These are phyloP conservation scores for Casuarina equisetifolia DNA, from an alignment of 306 rosid species.

Conservation along the genomic window DNA sequence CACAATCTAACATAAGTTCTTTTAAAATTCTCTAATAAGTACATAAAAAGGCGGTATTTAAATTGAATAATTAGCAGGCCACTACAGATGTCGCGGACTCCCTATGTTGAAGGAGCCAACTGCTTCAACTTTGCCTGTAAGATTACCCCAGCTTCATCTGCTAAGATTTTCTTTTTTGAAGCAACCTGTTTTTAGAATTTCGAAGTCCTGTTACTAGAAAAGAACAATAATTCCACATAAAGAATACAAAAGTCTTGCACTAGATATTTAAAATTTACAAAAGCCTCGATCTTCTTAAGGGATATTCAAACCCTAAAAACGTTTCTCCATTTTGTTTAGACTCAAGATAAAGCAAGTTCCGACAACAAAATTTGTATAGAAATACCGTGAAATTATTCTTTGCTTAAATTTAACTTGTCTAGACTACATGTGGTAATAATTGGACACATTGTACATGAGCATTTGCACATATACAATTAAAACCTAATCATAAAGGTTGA, in stretches of 20 bases:
- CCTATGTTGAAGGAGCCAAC: constrained; percentile 49
- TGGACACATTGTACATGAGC: too few species aligned
- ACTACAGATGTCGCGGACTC: background rate
- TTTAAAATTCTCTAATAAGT: constrained; percentile 29
- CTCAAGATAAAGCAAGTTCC: too few species aligned
- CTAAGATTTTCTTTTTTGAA: constrained; percentile 72
- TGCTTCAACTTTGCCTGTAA: constrained; percentile 84
- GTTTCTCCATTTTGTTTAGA: too few species aligned
- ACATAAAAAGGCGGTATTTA: constrained; percentile 20
- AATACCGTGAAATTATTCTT: too few species aligned
- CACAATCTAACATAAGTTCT: background rate
- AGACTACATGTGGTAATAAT: too few species aligned
- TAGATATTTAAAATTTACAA: background rate
- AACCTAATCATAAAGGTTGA: too few species aligned
- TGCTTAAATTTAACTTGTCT: too few species aligned
- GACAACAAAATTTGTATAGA: too few species aligned
- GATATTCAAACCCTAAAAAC: background rate
- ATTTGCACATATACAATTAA: too few species aligned
- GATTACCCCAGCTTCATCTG: constrained; percentile 64
- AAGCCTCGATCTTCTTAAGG: background rate
- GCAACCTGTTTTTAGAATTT: constrained; percentile 66
- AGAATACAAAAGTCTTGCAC: background rate
- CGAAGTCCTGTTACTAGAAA: constrained; percentile 7
- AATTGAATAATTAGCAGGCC: constrained; percentile 1
- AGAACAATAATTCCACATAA: background rate